Evolutionary conservation across 1,139 yeast genomes (phyloP), one percentile per base, ranked within the genome.

Genomic region (Kurtzmaniella quercitrusa): DNA sequence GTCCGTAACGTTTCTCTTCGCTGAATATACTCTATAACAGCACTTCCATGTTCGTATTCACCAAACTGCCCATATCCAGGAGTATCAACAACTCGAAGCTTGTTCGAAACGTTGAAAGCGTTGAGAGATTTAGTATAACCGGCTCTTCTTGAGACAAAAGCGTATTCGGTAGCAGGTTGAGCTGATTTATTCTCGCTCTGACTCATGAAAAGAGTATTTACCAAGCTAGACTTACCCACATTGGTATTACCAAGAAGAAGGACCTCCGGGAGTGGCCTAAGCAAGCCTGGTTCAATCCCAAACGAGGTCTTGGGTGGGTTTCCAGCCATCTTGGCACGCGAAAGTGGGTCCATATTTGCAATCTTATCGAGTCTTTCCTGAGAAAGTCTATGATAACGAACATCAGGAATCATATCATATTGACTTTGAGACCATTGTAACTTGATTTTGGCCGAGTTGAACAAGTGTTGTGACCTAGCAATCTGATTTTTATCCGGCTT

Each of bases 51-150:
- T 47, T 68, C 63, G n/a, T 55, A 57, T 19, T 71, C 71, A 2
- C 83, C 89, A 51, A 68, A 76, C 19, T 62, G 68, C 2, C 97
- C 97, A 56, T 88, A 88, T 0, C 97, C 97, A 0, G 97, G 96
- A 33, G 88, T 78, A 57, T 88, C 97, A 2, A 88, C 76, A 6
- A 88, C 55, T 45, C 88, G 66, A 38, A 88, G 67, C 46, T 74
- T 68, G 39, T 78, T 76, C 1, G 84, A 84, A 16, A 88, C 63
- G 44, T 80, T 84, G 61, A 74, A 88, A 49, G 88, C 82, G 54
- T 85, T 86, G 55, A 88, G 63, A 3, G 93, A 82, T 52, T 83
- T 81, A 1, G 97, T 88, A 54, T 68, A 86, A 1, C 95, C 95
- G 0, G 89, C 88, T 42, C 70, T 67, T 42, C 65, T 71, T 3